Evolutionary conservation across 306 rosid genomes (phyloP).

Genomic region (Casuarina glauca): DNA sequence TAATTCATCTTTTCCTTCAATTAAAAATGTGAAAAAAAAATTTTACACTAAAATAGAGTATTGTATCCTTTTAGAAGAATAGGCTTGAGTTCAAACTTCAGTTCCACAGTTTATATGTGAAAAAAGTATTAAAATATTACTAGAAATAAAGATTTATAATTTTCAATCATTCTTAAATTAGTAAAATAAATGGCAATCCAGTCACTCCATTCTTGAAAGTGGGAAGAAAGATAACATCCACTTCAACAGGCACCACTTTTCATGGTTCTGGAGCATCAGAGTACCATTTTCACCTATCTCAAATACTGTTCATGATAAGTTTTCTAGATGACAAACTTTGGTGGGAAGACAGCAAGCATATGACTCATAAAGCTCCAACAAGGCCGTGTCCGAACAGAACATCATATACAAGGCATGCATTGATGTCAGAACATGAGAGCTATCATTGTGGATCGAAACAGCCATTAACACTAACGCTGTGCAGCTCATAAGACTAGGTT

Average conservation of each 20-base stretch:
- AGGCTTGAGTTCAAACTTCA: too few species aligned
- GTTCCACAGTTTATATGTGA: too few species aligned
- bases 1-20: too few species aligned
- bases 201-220: background rate
- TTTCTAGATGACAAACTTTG: background rate
- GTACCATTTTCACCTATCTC: background rate
- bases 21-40: too few species aligned
- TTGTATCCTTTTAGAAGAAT: too few species aligned
- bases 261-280: background rate
- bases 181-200: too few species aligned
- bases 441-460: background rate
- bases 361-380: background rate
- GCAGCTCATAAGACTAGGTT: background rate
- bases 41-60: too few species aligned
- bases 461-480: background rate
- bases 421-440: background rate
- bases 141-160: too few species aligned
- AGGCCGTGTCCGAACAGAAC: background rate
- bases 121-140: too few species aligned
- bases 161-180: too few species aligned
- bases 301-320: background rate
- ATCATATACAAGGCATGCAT: constrained; percentile 2
- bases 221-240: background rate
- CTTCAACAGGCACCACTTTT: background rate
- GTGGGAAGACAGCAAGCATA: background rate